Evolutionary conservation across 2,329 filamentous ascomycete species (phyloP).

Genomic region (Trichophyton rubrum): DNA sequence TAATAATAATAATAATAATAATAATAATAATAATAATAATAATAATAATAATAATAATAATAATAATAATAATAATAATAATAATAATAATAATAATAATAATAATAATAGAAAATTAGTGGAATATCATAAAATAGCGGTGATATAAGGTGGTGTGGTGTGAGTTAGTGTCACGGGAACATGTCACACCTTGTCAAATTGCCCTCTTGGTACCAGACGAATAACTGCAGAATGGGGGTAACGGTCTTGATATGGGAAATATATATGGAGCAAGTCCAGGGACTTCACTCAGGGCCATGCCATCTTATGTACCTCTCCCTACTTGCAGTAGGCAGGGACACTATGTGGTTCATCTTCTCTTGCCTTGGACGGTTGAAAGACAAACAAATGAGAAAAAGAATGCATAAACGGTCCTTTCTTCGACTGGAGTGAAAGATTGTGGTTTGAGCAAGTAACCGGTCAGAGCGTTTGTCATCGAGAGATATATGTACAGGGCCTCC

Average conservation of each 20-base stretch:
- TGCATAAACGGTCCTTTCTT: not conserved
- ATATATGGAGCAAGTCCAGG: not conserved
- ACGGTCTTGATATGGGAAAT: not conserved
- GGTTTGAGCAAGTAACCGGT: conserved; percentile 1
- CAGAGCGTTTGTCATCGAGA: conserved; percentile 5
- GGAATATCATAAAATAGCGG: not conserved
- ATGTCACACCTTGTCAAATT: conserved; percentile 3
- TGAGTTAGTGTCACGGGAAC: not conserved
- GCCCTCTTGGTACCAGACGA: not conserved
- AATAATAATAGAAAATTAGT: no score
- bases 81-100: no score
- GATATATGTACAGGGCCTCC: not conserved
- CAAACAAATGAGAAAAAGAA: conserved; percentile 2
- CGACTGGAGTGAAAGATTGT: not conserved
- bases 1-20: no score
- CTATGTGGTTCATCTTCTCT: not conserved
- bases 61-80: no score
- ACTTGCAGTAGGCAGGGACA: not conserved
- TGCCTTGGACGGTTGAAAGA: not conserved
- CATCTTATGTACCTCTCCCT: conserved; percentile 1
- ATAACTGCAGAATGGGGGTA: not conserved
- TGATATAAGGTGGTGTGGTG: not conserved
- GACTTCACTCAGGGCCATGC: not conserved
- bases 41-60: no score
- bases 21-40: no score